phyloP scores from a whole-genome alignment of 2,329 filamentous ascomycete species.

The Xylaria sp. region DNA sequence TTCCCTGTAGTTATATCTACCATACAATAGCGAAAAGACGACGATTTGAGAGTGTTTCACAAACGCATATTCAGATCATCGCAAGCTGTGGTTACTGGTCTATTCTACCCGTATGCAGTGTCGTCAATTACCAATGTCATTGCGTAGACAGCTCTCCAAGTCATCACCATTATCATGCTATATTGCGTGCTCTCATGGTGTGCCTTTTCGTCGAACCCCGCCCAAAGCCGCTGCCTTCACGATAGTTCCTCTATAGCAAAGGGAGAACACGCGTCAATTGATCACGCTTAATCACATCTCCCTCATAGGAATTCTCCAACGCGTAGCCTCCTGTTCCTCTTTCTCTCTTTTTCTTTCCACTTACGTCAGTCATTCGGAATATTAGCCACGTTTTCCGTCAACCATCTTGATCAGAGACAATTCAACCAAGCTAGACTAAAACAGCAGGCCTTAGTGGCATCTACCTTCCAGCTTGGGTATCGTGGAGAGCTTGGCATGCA shows the following conservation, averaged over 20 bases:
- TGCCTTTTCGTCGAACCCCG: slow-evolving; percentile 4
- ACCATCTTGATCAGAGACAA: slow-evolving; percentile 12
- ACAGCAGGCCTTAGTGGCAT: neutral
- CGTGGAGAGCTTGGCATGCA: slow-evolving; percentile 30
- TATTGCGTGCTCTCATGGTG: slow-evolving; percentile 35
- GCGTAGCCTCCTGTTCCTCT: neutral
- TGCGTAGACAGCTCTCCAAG: slow-evolving; percentile 20
- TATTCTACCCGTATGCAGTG: neutral
- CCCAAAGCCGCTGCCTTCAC: neutral
- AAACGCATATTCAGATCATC: neutral
- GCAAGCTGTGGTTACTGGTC: neutral
- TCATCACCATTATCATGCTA: slow-evolving; percentile 30
- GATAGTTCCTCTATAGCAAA: neutral
- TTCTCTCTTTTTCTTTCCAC: neutral
- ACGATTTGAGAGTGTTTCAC: neutral
- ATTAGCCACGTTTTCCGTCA: neutral
- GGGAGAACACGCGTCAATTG: neutral
- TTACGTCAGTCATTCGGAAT: neutral
- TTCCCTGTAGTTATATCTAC: neutral
- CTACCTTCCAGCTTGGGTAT: slow-evolving; percentile 27
- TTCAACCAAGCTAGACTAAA: slow-evolving; percentile 13
- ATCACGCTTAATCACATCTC: neutral
- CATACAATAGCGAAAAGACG: neutral
- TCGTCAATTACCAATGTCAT: slow-evolving; percentile 30
- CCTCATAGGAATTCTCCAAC: neutral